Percentiles rank a stretch among this genome's conserved stretches.
Evolutionary conservation across 2,329 filamentous ascomycete species (phyloP).

Genomic region (Calycina herbarum): DNA sequence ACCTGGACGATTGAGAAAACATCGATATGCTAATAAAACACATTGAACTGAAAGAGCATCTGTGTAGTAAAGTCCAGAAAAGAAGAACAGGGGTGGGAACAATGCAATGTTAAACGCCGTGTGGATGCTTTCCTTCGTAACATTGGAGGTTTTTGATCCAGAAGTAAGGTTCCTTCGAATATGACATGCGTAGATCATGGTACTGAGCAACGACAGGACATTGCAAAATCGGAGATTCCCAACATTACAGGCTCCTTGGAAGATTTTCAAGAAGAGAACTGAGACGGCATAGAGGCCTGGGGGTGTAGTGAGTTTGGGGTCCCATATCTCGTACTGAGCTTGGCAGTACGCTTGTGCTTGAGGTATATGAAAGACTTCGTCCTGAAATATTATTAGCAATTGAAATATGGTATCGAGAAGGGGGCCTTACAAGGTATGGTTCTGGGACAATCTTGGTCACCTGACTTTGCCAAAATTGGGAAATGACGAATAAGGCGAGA

Average conservation of each 20-base stretch:
- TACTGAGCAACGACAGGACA: conserved; percentile 44
- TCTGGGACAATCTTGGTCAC: conserved; percentile 33
- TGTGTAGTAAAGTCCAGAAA: conserved; percentile 92
- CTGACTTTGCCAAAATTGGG: conserved; percentile 30
- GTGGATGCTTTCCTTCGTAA: conserved; percentile 42
- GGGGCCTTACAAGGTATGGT: conserved; percentile 31
- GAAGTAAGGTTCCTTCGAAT: conserved; percentile 30
- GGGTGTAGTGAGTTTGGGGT: conserved; percentile 96
- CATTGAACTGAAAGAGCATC: conserved; percentile 79
- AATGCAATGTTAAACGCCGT: conserved; percentile 77
- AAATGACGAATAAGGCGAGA: conserved; percentile 9
- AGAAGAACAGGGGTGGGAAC: conserved; percentile 94
- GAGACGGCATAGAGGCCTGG: conserved; percentile 59
- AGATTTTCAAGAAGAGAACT: conserved; percentile 40
- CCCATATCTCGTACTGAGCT: conserved; percentile 76
- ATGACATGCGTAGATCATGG: conserved; percentile 37
- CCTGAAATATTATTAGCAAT: conserved; percentile 48
- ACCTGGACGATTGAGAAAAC: conserved; percentile 46
- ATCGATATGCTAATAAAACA: conserved; percentile 69
- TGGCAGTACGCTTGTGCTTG: conserved; percentile 87
- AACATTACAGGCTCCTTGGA: conserved; percentile 40
- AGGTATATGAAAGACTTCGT: conserved; percentile 85
- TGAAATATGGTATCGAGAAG: neutral
- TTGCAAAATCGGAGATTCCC: conserved; percentile 52
- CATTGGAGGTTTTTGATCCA: conserved; percentile 10